A percentile compares a stretch with the other conserved stretches of the same genome.
phyloP scores from a whole-genome alignment of 2,329 filamentous ascomycete species.

The Colletotrichum falcatum region DNA sequence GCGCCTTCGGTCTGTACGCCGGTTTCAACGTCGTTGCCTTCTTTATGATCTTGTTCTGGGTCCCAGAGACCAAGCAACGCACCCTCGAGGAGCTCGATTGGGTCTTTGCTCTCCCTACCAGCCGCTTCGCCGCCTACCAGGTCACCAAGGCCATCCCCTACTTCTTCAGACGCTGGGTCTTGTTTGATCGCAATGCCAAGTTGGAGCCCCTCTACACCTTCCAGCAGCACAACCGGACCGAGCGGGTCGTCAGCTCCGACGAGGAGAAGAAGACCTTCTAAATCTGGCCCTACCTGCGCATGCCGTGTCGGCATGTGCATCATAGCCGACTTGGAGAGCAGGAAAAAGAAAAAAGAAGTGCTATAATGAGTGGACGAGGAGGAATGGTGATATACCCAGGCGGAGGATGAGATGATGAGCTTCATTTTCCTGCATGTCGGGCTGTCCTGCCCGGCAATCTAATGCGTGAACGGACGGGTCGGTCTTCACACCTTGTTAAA shows the following conservation, averaged over 20 bases:
- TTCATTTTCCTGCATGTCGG: conserved; percentile 14
- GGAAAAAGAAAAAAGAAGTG: not conserved
- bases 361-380: not conserved
- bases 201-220: conserved; percentile 59
- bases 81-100: conserved; percentile 61
- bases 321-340: too few species aligned
- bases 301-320: not conserved
- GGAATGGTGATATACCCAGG: conserved; percentile 31
- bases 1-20: conserved; percentile 65
- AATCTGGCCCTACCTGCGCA: not conserved
- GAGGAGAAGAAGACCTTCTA: conserved; percentile 36
- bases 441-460: not conserved
- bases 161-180: conserved; percentile 48
- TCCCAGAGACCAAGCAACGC: conserved; percentile 70
- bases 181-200: conserved; percentile 48
- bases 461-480: not conserved
- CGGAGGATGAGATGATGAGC: conserved; percentile 21
- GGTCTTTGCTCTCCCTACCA: conserved; percentile 52
- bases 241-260: conserved; percentile 28
- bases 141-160: conserved; percentile 50
- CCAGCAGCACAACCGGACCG: conserved; percentile 41
- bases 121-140: conserved; percentile 50
- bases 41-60: conserved; percentile 66
- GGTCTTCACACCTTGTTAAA: not conserved
- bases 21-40: conserved; percentile 67